Conservation (phyloP, 495 filamentous ascomycete genomes). For the Pyrenopolyporus hunteri region DNA sequence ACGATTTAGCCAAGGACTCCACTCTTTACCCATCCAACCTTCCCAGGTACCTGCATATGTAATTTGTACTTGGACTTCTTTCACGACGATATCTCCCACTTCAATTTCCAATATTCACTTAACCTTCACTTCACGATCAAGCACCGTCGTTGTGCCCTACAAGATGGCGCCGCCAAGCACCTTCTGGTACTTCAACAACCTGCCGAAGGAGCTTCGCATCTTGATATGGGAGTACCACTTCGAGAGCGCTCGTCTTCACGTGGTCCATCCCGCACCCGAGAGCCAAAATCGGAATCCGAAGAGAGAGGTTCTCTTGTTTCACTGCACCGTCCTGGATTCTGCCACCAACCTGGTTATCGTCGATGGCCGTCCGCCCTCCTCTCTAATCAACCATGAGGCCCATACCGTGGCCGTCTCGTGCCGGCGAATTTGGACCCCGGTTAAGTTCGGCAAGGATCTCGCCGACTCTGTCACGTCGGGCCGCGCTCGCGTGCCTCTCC, state of each 20-base stretch:
- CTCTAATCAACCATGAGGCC: constrained; percentile 28
- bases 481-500: constrained; percentile 12
- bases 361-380: constrained; percentile 19
- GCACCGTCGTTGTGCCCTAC: not conserved
- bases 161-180: constrained; percentile 13
- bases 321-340: constrained; percentile 29
- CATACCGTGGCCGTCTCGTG: constrained; percentile 6
- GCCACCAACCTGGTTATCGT: constrained; percentile 23
- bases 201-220: constrained; percentile 39
- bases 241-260: constrained; percentile 34
- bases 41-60: no score
- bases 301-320: constrained; percentile 16
- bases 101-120: no score
- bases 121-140: not conserved
- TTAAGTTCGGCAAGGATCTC: constrained; percentile 25
- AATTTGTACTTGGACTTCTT: no score
- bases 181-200: constrained; percentile 40
- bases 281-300: constrained; percentile 10
- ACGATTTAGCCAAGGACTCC: no score
- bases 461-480: constrained; percentile 8
- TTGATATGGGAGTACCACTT: constrained; percentile 44
- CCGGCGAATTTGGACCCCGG: constrained; percentile 16
- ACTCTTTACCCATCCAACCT: no score
- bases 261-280: constrained; percentile 28
- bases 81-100: not conserved